Percentiles rank a stretch among this genome's conserved stretches.
Evolutionary conservation across 352 stramenopile genomes (phyloP).

Genomic region (Globisporangium parvum): DNA sequence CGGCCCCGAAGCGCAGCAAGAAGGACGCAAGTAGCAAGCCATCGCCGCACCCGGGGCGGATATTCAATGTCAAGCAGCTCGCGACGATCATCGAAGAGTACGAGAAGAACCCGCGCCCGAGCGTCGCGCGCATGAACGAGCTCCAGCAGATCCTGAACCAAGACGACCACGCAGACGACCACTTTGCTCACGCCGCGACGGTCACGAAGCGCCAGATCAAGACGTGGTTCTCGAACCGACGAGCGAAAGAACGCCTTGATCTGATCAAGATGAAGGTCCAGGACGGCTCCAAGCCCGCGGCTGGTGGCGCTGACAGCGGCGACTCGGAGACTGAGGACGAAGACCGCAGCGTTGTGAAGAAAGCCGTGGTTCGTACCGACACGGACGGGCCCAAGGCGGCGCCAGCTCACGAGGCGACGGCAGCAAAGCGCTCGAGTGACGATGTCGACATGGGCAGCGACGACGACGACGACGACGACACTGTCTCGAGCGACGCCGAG

Average conservation of each 20-base stretch:
- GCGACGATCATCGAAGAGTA: conserved; percentile 82
- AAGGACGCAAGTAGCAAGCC: conserved; percentile 3
- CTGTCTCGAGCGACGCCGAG: conserved; percentile 8
- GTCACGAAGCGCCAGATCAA: conserved; percentile 82
- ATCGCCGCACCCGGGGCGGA: conserved; percentile 37
- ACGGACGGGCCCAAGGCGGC: not conserved
- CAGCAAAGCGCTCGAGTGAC: conserved; percentile 6
- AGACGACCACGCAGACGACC: conserved; percentile 56
- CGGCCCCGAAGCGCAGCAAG: conserved; percentile 24
- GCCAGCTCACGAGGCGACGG: not conserved
- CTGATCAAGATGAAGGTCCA: conserved; percentile 78
- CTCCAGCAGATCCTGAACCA: conserved; percentile 69
- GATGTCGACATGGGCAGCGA: conserved; percentile 31
- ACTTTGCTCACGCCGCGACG: conserved; percentile 29
- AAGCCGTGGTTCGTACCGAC: not conserved
- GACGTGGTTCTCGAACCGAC: conserved; percentile 81
- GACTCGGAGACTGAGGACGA: conserved; percentile 41
- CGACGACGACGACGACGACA: conserved; percentile 20
- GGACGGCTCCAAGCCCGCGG: conserved; percentile 17
- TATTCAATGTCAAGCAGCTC: conserved; percentile 85
- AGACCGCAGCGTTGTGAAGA: conserved; percentile 19
- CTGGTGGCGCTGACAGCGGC: conserved; percentile 1
- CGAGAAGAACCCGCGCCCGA: conserved; percentile 73
- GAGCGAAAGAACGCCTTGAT: conserved; percentile 72
- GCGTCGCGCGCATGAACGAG: conserved; percentile 54